These are phyloP conservation scores for Keithomyces neogunnii DNA, from an alignment of 2,329 filamentous ascomycete species.

Conservation along the genomic window DNA sequence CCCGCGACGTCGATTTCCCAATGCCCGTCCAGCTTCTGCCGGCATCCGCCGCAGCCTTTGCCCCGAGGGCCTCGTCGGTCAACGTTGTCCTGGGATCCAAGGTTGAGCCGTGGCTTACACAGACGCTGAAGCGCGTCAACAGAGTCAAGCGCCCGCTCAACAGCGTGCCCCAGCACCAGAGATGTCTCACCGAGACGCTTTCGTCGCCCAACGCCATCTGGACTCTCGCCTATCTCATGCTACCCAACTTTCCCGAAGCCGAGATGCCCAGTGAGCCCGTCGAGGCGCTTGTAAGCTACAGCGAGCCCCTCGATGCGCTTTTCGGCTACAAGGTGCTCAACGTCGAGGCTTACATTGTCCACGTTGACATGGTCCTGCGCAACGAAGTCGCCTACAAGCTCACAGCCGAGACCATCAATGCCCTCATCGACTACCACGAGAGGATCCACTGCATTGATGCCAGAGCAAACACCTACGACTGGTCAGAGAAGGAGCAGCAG, in stretches of 20 bases:
- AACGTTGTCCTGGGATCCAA: slow-evolving; percentile 91
- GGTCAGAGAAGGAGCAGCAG: slow-evolving; percentile 93
- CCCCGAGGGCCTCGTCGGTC: slow-evolving; percentile 78
- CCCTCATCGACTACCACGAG: slow-evolving; percentile 91
- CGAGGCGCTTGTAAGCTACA: slow-evolving; percentile 86
- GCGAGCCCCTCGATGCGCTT: slow-evolving; percentile 77
- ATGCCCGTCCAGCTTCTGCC: slow-evolving; percentile 94
- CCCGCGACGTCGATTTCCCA: slow-evolving; percentile 9
- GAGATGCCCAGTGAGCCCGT: slow-evolving; percentile 77
- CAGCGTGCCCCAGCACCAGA: slow-evolving; percentile 89
- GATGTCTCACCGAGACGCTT: slow-evolving; percentile 89
- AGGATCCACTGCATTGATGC: slow-evolving; percentile 88
- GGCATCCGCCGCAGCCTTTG: slow-evolving; percentile 92
- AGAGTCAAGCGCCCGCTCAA: slow-evolving; percentile 94
- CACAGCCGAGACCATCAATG: slow-evolving; percentile 86
- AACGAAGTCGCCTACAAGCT: slow-evolving; percentile 98
- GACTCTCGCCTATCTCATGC: slow-evolving; percentile 87
- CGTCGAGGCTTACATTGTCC: slow-evolving; percentile 94
- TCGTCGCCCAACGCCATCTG: slow-evolving; percentile 88
- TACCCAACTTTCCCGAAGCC: slow-evolving; percentile 79
- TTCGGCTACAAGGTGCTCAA: slow-evolving; percentile 92
- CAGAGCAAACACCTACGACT: slow-evolving; percentile 82
- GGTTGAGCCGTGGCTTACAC: slow-evolving; percentile 93
- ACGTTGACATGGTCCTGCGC: slow-evolving; percentile 97
- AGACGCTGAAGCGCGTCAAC: slow-evolving; percentile 94